phyloP scores from a whole-genome alignment of 768 basidiomycete species.

The Tricholoma matsutake region DNA sequence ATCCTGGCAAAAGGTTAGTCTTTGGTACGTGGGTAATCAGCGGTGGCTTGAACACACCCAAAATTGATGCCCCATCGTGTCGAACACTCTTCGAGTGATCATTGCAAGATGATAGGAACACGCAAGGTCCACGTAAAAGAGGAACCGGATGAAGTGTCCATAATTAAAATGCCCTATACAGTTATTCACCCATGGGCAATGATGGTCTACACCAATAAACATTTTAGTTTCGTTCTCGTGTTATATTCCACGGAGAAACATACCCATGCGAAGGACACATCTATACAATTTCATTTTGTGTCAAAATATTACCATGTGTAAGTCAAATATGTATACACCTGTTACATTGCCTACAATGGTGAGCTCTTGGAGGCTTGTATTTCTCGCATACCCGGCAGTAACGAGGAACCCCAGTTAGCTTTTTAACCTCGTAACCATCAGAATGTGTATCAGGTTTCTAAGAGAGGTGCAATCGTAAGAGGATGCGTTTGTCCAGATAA shows the following conservation, averaged over 20 bases:
- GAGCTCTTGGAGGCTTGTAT: slow-evolving; percentile 86
- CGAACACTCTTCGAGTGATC: slow-evolving; percentile 64
- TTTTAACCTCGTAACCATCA: slow-evolving; percentile 89
- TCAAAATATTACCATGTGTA: neutral
- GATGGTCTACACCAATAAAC: slow-evolving; percentile 57
- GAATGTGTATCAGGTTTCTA: slow-evolving; percentile 73
- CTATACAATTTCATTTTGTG: slow-evolving; percentile 31
- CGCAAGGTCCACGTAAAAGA: slow-evolving; percentile 89
- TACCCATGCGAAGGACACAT: slow-evolving; percentile 90
- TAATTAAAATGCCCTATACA: slow-evolving; percentile 94
- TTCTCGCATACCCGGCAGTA: slow-evolving; percentile 84
- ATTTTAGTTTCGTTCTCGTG: slow-evolving; percentile 4
- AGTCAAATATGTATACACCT: slow-evolving; percentile 42
- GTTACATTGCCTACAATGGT: slow-evolving; percentile 90
- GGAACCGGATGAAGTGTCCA: slow-evolving; percentile 85
- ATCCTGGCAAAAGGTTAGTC: slow-evolving; percentile 41
- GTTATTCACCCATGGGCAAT: slow-evolving; percentile 92
- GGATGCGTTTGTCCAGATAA: neutral
- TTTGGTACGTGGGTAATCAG: neutral
- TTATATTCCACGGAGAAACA: slow-evolving; percentile 15
- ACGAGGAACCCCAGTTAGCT: slow-evolving; percentile 74
- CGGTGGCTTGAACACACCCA: slow-evolving; percentile 43
- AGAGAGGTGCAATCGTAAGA: neutral
- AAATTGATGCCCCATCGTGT: slow-evolving; percentile 39
- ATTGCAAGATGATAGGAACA: slow-evolving; percentile 87